Base-by-base conservation (phyloP, 352 stramenopile species). In the Thraustochytrium sp. region DNA sequence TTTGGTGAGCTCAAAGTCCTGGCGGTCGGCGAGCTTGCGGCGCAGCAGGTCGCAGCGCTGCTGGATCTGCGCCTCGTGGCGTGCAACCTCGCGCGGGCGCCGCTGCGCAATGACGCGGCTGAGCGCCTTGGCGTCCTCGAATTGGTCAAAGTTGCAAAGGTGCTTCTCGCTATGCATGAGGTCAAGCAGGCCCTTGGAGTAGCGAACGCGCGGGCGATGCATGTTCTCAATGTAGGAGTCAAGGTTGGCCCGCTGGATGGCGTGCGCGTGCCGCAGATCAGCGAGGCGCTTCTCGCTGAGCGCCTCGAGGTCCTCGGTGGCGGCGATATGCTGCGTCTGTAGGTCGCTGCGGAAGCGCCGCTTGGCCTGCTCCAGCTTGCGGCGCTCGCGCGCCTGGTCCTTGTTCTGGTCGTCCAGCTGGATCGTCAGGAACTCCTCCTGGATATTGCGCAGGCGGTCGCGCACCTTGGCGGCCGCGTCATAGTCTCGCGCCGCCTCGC, bases 161-260 rank as follows among this genome's bases (percentile, higher is more conserved):
- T 80, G 68, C 51, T 80, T 80, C n/a, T 80, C 68, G 2, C 44
- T 63, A 42, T 80, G 68, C 68, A 80, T 75, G 21, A 80, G 23
- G 68, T 80, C 68, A 5, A 80, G 31, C 42, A 80, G 68, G 13
- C 68, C 68, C 38, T 80, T 80, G 29, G 44, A 48, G 68, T 80
- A 80, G 18, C 68, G 23, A 0, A 80, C 68, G 31, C 68, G 68
- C 16, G 68, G 68, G 8, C 68, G 48, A 34, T 80, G 68, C 68
- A 80, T 61, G 46, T 80, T 80, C 2, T 31, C 23, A 38, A 80
- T 80, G 53, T 63, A 80, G 29, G 23, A 40, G 11, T 80, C 68
- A 3, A 80, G 68, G 44, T 80, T 80, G 8, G 5, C 3, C 21
- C 44, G 42, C 68, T 80, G 68, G 8, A 80, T 26, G n/a, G 8